Evolutionary conservation across 2,329 filamentous ascomycete species (phyloP).

Genomic region (Arthrobotrys musiformis): DNA sequence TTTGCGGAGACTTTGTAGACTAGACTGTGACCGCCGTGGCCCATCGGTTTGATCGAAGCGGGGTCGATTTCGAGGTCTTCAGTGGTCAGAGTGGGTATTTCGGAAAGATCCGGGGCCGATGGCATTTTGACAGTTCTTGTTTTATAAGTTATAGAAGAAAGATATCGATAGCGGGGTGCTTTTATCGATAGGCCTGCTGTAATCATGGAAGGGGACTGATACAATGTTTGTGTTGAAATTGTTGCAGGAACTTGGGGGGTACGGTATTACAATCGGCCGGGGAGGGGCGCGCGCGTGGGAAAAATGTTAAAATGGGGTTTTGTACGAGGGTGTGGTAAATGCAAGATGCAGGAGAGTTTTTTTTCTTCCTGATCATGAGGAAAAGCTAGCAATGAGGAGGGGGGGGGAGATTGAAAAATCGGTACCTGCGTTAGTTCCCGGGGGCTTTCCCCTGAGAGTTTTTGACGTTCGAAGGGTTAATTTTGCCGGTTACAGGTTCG

Average conservation of each 20-base stretch:
- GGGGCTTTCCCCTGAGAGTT: neutral
- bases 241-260: conserved; percentile 23
- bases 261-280: too few species aligned
- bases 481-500: conserved; percentile 1
- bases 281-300: neutral
- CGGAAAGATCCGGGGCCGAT: neutral
- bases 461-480: conserved; percentile 9
- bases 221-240: conserved; percentile 34
- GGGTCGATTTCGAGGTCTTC: conserved; percentile 47
- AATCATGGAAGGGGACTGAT: neutral
- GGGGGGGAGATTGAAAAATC: neutral
- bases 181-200: neutral
- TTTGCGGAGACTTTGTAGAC: conserved; percentile 43
- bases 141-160: neutral
- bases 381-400: neutral
- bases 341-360: conserved; percentile 25
- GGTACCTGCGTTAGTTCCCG: conserved; percentile 30
- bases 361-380: neutral
- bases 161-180: conserved; percentile 3
- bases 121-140: conserved; percentile 10
- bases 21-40: conserved; percentile 43
- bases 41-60: conserved; percentile 19
- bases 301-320: neutral
- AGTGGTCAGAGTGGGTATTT: conserved; percentile 12
- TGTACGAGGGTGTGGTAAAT: conserved; percentile 1